These are phyloP conservation scores for Saturnispora zaruensis DNA, from an alignment of 805 yeast genomes.

Conservation along the genomic window DNA sequence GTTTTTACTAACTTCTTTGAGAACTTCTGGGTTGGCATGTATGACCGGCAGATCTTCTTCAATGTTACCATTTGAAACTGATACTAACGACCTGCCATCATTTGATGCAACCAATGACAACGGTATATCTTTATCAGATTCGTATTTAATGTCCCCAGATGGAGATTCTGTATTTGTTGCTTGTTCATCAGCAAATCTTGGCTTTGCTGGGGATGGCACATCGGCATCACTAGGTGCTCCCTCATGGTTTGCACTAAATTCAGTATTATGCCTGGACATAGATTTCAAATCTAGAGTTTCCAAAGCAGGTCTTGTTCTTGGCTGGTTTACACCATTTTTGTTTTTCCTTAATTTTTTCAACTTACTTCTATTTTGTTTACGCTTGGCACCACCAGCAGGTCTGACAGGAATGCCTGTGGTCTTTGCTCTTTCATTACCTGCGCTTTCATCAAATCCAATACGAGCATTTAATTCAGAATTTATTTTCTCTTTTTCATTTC, in stretches of 20 bases:
- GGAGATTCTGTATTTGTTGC: not conserved
- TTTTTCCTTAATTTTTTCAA: conserved; percentile 21
- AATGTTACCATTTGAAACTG: conserved; percentile 9
- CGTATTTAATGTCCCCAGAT: not conserved
- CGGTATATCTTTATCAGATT: conserved; percentile 3
- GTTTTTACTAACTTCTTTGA: conserved; percentile 14
- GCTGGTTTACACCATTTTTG: conserved; percentile 27
- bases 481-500: conserved; percentile 15
- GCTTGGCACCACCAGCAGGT: conserved; percentile 69
- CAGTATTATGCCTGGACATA: conserved; percentile 10
- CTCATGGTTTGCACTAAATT: conserved; percentile 1
- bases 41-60: conserved; percentile 7
- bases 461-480: conserved; percentile 20
- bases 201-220: not conserved
- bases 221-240: not conserved
- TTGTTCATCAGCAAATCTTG: not conserved
- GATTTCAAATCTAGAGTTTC: conserved; percentile 14
- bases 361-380: conserved; percentile 44
- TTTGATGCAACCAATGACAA: conserved; percentile 10
- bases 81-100: conserved; percentile 12
- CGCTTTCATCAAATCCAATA: conserved; percentile 12
- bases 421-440: conserved; percentile 8
- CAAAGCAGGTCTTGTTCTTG: conserved; percentile 27
- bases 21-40: conserved; percentile 10
- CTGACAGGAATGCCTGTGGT: conserved; percentile 40